Conservation (phyloP, 164 flowering plant species). For the Piper betle region DNA sequence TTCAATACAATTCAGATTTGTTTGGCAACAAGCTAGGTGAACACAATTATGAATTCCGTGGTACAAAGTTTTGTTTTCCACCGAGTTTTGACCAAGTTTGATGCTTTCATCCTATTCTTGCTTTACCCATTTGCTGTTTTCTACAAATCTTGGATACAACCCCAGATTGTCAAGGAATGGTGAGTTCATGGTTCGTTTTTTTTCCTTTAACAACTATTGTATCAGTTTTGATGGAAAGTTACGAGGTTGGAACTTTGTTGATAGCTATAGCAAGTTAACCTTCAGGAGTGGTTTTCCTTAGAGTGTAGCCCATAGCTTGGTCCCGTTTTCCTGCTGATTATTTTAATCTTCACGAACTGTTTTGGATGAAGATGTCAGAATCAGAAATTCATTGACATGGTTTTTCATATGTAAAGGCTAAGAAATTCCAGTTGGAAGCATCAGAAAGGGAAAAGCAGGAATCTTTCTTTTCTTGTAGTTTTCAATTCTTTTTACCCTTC, state of each 20-base stretch:
- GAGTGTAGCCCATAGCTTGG: too few species aligned
- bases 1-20: slow-evolving; percentile 18
- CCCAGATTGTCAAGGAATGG: too few species aligned
- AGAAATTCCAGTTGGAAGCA: slow-evolving; percentile 6
- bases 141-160: slow-evolving; percentile 20
- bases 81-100: slow-evolving; percentile 17
- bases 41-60: not conserved
- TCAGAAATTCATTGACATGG: not conserved
- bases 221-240: too few species aligned
- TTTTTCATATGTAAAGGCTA: not conserved
- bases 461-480: slow-evolving; percentile 59
- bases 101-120: slow-evolving; percentile 31
- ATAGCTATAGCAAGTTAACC: too few species aligned
- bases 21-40: slow-evolving; percentile 22
- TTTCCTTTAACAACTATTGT: too few species aligned
- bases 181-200: too few species aligned
- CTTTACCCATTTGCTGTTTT: slow-evolving; percentile 36
- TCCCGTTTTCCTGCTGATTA: not conserved
- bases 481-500: too few species aligned
- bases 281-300: too few species aligned
- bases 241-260: too few species aligned
- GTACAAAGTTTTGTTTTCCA: slow-evolving; percentile 2
- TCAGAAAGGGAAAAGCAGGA: slow-evolving; percentile 19
- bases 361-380: too few species aligned
- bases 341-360: too few species aligned